A percentile compares a stretch with the other conserved stretches of the same genome.
phyloP scores from a whole-genome alignment of 2,329 filamentous ascomycete genomes.

The Penicillium concentricum region DNA sequence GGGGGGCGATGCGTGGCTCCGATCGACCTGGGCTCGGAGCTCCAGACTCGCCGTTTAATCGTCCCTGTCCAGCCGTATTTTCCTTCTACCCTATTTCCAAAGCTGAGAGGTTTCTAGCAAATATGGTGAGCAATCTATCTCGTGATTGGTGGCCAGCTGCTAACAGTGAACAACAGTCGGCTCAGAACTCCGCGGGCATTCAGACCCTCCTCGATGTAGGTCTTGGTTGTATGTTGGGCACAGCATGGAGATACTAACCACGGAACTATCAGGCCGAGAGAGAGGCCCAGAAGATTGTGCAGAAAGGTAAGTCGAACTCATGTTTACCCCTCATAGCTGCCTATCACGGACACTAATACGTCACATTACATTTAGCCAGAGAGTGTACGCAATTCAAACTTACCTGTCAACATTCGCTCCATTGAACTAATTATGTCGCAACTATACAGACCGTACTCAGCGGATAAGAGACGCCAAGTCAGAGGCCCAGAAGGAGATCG shows the following conservation, averaged over 20 bases:
- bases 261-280: slow-evolving; percentile 72
- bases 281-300: slow-evolving; percentile 98
- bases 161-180: slow-evolving; percentile 62
- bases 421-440: slow-evolving; percentile 9
- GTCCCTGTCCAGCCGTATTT: slow-evolving; percentile 15
- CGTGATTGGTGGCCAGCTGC: neutral
- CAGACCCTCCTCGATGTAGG: slow-evolving; percentile 97
- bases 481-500: slow-evolving; percentile 97
- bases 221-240: slow-evolving; percentile 12
- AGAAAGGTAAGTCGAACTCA: slow-evolving; percentile 67
- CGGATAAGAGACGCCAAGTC: slow-evolving; percentile 93
- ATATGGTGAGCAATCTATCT: slow-evolving; percentile 29
- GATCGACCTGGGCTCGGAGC: slow-evolving; percentile 28
- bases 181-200: slow-evolving; percentile 97
- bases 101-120: slow-evolving; percentile 15
- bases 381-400: slow-evolving; percentile 64
- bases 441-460: slow-evolving; percentile 77
- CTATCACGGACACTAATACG: slow-evolving; percentile 21
- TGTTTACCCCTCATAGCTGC: neutral
- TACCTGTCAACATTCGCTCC: slow-evolving; percentile 9
- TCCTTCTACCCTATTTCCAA: slow-evolving; percentile 7
- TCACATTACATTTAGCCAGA: slow-evolving; percentile 60
- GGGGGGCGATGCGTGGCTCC: slow-evolving; percentile 32
- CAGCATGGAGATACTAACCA: slow-evolving; percentile 8
- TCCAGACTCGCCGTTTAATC: slow-evolving; percentile 25